Conservation (phyloP, 768 basidiomycete species). For the Podaxis sp. region DNA sequence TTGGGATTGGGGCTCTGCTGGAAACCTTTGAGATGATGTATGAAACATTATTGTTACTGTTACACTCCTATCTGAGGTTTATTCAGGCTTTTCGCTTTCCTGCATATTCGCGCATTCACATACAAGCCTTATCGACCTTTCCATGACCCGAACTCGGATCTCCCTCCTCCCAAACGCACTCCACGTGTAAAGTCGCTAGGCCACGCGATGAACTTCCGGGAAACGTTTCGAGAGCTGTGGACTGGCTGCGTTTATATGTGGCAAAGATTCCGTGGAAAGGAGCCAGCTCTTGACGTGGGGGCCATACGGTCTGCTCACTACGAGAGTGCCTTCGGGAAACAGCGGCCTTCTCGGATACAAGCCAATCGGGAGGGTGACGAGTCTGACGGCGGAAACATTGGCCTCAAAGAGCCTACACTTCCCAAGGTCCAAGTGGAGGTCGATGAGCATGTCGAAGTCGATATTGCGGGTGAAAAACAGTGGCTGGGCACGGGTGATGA, state of each 20-base stretch:
- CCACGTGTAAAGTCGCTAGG: constrained; percentile 52
- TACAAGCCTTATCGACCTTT: constrained; percentile 55
- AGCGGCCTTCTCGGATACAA: constrained; percentile 18
- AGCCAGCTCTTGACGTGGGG: constrained; percentile 43
- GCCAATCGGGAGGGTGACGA: not conserved
- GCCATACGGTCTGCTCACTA: constrained; percentile 40
- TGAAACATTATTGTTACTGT: constrained; percentile 18
- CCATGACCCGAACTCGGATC: constrained; percentile 24
- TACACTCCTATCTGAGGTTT: constrained; percentile 4
- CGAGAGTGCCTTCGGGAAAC: constrained; percentile 38
- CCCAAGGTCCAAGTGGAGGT: constrained; percentile 35
- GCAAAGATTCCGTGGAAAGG: constrained; percentile 47
- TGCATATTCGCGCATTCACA: constrained; percentile 70
- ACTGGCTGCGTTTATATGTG: constrained; percentile 53
- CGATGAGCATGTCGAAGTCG: constrained; percentile 35
- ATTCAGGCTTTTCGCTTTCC: constrained; percentile 54
- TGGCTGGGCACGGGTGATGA: constrained; percentile 49
- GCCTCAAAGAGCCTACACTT: constrained; percentile 14
- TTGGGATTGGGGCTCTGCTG: constrained; percentile 62
- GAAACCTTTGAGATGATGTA: constrained; percentile 78
- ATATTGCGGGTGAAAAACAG: constrained; percentile 42
- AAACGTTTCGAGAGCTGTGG: constrained; percentile 62
- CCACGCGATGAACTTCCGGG: constrained; percentile 67
- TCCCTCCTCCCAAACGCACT: constrained; percentile 33
- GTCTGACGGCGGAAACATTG: constrained; percentile 12